A percentile compares a stretch with the other conserved stretches of the same genome.
phyloP scores from a whole-genome alignment of 495 filamentous ascomycete genomes.

The Achaetomiella virescens region DNA sequence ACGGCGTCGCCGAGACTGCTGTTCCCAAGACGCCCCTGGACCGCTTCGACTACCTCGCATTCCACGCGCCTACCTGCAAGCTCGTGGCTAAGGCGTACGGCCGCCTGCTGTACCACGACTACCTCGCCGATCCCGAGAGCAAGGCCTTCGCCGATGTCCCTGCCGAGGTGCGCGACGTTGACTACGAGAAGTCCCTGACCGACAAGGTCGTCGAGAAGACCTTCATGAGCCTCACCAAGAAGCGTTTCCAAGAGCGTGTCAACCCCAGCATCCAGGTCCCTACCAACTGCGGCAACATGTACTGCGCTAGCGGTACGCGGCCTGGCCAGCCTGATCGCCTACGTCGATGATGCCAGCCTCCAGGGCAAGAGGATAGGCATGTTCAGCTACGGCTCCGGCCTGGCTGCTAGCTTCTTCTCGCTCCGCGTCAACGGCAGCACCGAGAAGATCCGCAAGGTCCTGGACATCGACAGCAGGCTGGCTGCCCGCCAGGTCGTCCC shows the following conservation, averaged over 20 bases:
- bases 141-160: conserved; percentile 80
- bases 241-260: conserved; percentile 85
- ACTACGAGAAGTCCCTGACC: conserved; percentile 76
- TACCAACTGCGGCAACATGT: conserved; percentile 98
- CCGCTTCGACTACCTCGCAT: conserved; percentile 92
- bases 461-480: conserved; percentile 75
- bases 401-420: conserved; percentile 86
- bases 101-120: conserved; percentile 96
- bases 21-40: conserved; percentile 67
- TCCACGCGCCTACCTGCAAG: conserved; percentile 98
- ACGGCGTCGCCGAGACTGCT: conserved; percentile 41
- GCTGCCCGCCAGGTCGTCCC: conserved; percentile 62
- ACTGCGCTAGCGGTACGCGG: conserved; percentile 88
- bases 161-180: conserved; percentile 74
- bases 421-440: conserved; percentile 75
- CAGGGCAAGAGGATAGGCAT: conserved; percentile 82
- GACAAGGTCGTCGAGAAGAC: conserved; percentile 97
- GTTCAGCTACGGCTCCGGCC: conserved; percentile 92
- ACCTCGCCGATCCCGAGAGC: conserved; percentile 68
- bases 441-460: conserved; percentile 64
- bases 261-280: conserved; percentile 78
- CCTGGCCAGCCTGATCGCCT: conserved; percentile 67
- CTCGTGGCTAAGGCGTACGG: conserved; percentile 92
- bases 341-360: conserved; percentile 59
- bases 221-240: conserved; percentile 90